Conservation (phyloP, 1,284 basidiomycete species). For the Heterobasidion annosum region DNA sequence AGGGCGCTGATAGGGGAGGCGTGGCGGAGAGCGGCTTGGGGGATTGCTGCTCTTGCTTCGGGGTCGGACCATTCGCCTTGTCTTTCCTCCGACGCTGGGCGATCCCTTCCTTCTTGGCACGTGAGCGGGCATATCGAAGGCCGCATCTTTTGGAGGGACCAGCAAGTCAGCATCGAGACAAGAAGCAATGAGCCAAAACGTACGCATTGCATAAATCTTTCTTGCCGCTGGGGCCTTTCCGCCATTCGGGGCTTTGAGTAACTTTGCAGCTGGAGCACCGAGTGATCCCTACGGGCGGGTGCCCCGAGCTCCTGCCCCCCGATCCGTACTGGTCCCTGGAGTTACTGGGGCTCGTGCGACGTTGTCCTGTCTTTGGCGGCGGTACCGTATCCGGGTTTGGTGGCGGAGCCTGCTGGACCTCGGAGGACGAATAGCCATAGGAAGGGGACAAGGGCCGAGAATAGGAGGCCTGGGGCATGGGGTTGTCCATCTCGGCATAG, state of each 20-base stretch:
- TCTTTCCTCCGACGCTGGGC: conserved; percentile 38
- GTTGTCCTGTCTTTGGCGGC: conserved; percentile 51
- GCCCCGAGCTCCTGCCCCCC: conserved; percentile 30
- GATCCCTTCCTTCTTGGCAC: conserved; percentile 73
- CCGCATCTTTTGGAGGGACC: conserved; percentile 41
- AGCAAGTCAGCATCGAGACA: conserved; percentile 6
- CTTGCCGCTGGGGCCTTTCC: conserved; percentile 84
- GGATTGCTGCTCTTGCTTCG: conserved; percentile 23
- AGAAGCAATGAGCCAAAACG: conserved; percentile 22
- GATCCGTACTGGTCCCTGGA: conserved; percentile 20
- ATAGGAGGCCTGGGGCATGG: conserved; percentile 16
- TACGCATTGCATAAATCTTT: conserved; percentile 93
- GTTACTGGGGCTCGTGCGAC: conserved; percentile 29
- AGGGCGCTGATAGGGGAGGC: conserved; percentile 28
- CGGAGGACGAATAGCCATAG: neutral
- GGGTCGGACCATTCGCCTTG: conserved; percentile 14
- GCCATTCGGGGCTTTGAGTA: conserved; percentile 87
- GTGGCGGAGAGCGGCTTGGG: conserved; percentile 28
- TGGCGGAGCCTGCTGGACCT: conserved; percentile 5
- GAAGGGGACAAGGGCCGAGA: conserved; percentile 11
- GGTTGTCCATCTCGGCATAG: conserved; percentile 15
- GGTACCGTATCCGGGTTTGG: conserved; percentile 41
- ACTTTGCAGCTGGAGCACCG: conserved; percentile 81
- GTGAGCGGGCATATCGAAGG: conserved; percentile 70
- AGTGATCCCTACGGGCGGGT: conserved; percentile 64